Base-by-base conservation (phyloP, 345 rosid species). In the Rhodamnia rubescens region DNA sequence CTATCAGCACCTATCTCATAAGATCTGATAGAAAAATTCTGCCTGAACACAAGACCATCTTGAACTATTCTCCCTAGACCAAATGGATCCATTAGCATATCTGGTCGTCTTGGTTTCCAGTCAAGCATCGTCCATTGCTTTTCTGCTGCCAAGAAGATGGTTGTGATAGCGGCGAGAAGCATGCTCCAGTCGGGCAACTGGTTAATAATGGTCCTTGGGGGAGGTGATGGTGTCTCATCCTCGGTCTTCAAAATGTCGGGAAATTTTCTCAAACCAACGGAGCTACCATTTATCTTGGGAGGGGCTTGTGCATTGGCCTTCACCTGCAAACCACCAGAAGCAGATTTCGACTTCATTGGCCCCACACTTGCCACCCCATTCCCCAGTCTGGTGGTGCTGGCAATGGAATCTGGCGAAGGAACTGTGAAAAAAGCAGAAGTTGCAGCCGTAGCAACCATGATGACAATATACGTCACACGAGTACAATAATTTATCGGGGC, bases 101-200 rank as follows among this genome's bases (percentile, higher is more conserved):
- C 99, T 24, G 98, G 52, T 74, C 99, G 93, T 85, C 93, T 93
- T 0, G 99, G 98, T 89, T 98, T 98, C 99, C 98, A 96, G 84
- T 97, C 99, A 83, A 97, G 99, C 99, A 96, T 97, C 98, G 92
- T 97, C 98, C 99, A 97, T 89, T 97, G 99, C 90, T 97, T 97
- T 93, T 97, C 99, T 6, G 99, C 99, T 1, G 99, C 99, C 92
- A 97, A 89, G 89, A 97, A 97, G 84, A 97, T 88, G 1, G 99
- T 97, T 8, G 99, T 97, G 2, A 97, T 96, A 52, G 99, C 99
- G 86, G 99, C 99, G 56, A 96, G 98, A 89, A 97, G 98, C 99
- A 97, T 96, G 87, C 99, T 96, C 99, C 99, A 97, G 74, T 97
- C 99, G 85, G 99, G 99, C 86, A 97, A 40, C 89, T 94, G 98